Percentiles rank a stretch among this genome's conserved stretches.
phyloP scores from a whole-genome alignment of 768 basidiomycete species.

The Lactarius pseudohatsudake region DNA sequence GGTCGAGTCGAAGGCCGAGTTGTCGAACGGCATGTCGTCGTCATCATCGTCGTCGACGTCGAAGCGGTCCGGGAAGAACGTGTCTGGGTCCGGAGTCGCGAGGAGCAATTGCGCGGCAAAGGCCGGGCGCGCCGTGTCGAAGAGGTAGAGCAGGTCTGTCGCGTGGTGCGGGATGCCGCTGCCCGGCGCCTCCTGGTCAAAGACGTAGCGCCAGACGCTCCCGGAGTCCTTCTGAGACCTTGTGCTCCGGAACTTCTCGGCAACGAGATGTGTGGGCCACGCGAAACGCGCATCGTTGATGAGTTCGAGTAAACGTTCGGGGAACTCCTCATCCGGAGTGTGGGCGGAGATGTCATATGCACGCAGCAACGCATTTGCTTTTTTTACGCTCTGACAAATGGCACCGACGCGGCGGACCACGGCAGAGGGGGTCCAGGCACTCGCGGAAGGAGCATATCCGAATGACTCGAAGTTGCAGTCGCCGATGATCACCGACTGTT shows the following conservation, averaged over 20 bases:
- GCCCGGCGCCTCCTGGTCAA: conserved; percentile 76
- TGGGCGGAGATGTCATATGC: conserved; percentile 69
- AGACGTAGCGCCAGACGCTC: conserved; percentile 78
- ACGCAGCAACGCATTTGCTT: conserved; percentile 59
- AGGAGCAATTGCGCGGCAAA: conserved; percentile 28
- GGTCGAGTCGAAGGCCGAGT: conserved; percentile 29
- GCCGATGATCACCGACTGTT: conserved; percentile 74
- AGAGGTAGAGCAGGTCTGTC: conserved; percentile 73
- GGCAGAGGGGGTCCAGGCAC: conserved; percentile 60
- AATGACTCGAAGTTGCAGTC: conserved; percentile 66
- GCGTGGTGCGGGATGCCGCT: conserved; percentile 66
- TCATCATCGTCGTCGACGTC: conserved; percentile 35
- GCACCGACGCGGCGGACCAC: conserved; percentile 71
- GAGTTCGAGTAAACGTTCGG: conserved; percentile 67
- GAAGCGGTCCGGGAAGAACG: conserved; percentile 33
- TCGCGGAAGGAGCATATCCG: conserved; percentile 59
- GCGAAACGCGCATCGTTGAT: conserved; percentile 73
- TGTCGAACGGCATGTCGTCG: conserved; percentile 40
- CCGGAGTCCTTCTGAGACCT: conserved; percentile 32
- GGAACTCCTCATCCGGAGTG: conserved; percentile 64
- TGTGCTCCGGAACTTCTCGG: conserved; percentile 33
- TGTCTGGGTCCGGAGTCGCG: conserved; percentile 35
- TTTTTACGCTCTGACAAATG: conserved; percentile 65
- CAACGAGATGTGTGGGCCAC: conserved; percentile 73
- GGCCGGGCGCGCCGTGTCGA: conserved; percentile 66